Conservation (phyloP, 345 rosid species). For the Sonneratia alba region DNA sequence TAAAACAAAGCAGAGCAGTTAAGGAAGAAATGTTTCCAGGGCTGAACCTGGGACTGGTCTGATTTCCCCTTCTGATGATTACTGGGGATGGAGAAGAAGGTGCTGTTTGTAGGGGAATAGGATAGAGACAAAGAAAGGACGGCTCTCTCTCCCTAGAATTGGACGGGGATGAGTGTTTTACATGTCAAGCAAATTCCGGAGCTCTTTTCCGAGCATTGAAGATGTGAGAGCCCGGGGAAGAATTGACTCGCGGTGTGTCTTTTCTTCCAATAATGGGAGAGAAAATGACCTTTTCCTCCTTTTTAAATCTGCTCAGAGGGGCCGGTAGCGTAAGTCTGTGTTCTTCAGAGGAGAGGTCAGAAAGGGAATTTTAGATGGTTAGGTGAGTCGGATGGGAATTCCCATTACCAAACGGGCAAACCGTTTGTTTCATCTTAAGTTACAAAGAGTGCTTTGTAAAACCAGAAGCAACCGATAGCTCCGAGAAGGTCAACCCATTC, state of each 20-base stretch:
- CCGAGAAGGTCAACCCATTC: too few species aligned
- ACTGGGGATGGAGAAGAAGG: neutral
- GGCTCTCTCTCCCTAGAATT: neutral
- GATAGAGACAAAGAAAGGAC: neutral
- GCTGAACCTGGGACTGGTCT: neutral
- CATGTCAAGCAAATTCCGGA: neutral
- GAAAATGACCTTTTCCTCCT: neutral
- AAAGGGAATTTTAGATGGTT: too few species aligned
- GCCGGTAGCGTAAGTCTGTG: too few species aligned
- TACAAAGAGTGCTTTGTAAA: too few species aligned
- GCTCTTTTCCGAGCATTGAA: neutral
- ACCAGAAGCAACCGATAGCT: too few species aligned
- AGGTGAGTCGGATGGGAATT: too few species aligned
- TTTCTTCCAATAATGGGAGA: neutral
- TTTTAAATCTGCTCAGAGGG: too few species aligned
- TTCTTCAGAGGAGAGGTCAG: too few species aligned
- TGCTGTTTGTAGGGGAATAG: neutral
- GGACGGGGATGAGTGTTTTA: slow-evolving; percentile 1
- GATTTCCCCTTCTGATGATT: neutral
- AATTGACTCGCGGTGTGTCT: neutral
- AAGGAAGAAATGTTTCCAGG: neutral
- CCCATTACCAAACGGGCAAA: too few species aligned
- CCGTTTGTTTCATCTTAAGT: too few species aligned
- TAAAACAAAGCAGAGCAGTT: neutral
- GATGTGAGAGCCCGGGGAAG: neutral